Conservation (phyloP, 2,329 filamentous ascomycete genomes). For the Colletotrichum siamense region DNA sequence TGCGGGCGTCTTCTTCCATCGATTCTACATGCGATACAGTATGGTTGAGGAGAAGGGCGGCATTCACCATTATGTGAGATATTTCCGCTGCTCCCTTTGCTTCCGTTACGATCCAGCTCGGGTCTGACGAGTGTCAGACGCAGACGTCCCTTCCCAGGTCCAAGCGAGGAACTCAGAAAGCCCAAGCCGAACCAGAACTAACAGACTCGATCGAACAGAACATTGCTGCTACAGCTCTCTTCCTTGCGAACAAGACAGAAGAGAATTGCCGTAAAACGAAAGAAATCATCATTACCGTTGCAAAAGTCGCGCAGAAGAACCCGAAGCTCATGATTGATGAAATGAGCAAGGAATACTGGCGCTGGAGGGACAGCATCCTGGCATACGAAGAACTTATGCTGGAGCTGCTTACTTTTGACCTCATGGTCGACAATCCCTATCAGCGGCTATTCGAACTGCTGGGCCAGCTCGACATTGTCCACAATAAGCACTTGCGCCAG, state of each 20-base stretch:
- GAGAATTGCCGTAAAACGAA: conserved; percentile 97
- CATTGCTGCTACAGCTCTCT: conserved; percentile 88
- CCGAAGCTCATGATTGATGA: conserved; percentile 89
- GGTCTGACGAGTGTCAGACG: conserved; percentile 18
- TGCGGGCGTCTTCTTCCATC: conserved; percentile 92
- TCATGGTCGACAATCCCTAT: conserved; percentile 90
- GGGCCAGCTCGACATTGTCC: conserved; percentile 72
- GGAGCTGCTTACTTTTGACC: conserved; percentile 90
- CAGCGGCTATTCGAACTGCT: conserved; percentile 83
- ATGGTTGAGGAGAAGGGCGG: conserved; percentile 78
- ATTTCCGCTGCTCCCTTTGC: conserved; percentile 22
- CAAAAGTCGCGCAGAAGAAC: conserved; percentile 94
- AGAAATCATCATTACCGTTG: conserved; percentile 91
- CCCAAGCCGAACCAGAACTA: conserved; percentile 5
- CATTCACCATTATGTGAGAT: conserved; percentile 84
- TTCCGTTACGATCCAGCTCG: neutral
- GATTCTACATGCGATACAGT: conserved; percentile 91
- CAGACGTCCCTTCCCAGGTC: conserved; percentile 7
- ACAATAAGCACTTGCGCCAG: conserved; percentile 84
- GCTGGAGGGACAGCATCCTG: conserved; percentile 93
- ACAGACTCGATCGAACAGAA: conserved; percentile 51
- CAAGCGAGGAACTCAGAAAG: conserved; percentile 12
- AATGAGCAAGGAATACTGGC: conserved; percentile 98
- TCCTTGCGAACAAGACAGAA: conserved; percentile 95
- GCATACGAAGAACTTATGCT: conserved; percentile 92